Conservation (phyloP, 2,329 filamentous ascomycete species). For the Aspergillus sojae region DNA sequence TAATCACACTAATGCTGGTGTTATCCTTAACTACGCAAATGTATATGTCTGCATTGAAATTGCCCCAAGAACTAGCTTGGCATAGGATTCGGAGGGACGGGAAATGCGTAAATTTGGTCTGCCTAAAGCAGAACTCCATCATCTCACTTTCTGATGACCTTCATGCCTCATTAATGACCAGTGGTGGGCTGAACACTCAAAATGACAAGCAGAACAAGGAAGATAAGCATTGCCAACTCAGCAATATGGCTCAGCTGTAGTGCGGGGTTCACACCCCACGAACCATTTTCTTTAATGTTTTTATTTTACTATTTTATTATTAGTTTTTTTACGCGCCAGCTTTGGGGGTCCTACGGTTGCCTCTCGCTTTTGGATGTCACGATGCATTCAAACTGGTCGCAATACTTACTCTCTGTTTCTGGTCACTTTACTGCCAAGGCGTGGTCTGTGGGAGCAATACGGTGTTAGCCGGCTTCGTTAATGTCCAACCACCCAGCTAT, state of each 20-base stretch:
- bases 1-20: neutral
- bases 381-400: slow-evolving; percentile 3
- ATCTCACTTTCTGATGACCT: neutral
- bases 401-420: neutral
- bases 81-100: neutral
- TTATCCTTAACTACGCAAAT: neutral
- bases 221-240: slow-evolving; percentile 20
- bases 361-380: slow-evolving; percentile 2
- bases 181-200: slow-evolving; percentile 20
- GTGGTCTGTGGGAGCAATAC: neutral
- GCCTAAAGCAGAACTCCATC: neutral
- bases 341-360: slow-evolving; percentile 7
- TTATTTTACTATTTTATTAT: neutral
- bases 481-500: neutral
- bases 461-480: neutral
- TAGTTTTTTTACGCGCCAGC: neutral
- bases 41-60: neutral
- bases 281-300: neutral
- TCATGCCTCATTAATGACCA: neutral
- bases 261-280: slow-evolving; percentile 22
- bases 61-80: neutral
- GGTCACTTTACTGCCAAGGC: slow-evolving; percentile 1
- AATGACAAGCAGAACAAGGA: neutral
- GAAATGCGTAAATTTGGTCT: neutral
- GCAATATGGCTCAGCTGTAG: slow-evolving; percentile 16